Base-by-base conservation (phyloP, 2,329 filamentous ascomycete species). In the Beauveria sp. region DNA sequence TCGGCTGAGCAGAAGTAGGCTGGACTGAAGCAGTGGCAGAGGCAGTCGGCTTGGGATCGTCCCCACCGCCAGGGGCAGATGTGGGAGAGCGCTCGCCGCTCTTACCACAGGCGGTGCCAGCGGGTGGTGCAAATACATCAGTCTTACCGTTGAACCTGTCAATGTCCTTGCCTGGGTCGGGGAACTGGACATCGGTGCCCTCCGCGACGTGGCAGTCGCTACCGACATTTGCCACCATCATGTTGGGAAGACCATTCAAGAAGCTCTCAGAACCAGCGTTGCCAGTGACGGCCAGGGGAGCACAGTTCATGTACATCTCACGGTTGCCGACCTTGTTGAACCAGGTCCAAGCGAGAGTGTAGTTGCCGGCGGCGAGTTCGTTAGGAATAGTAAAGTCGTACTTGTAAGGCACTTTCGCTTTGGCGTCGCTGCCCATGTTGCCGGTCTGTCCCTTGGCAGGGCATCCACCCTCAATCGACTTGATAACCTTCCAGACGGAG, bases 281-380 rank as follows among this genome's bases (percentile, higher is more conserved):
- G 9, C 83, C 83, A 0, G 83, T 84, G 26, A 97, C 80, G 0
- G 79, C 82, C 53, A 96, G 73, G 0, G 90, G 85, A 0, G 89
- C 91, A 67, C 93, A 99, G 81, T 96, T 96, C 92, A 96, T 96
- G 81, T 97, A 97, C 82, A 96, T 91, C 72, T 97, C 94, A 1
- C 92, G 87, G 77, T 96, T 96, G 3, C 94, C 94, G 10, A 96
- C 70, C 63, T 88, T 89, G 79, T 97, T 97, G 75, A 96, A 85
- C 94, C 94, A 97, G 0, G 91, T 91, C 92, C 92, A 97, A 0
- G 91, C 91, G 5, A 97, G 79, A 0, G 87, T 90, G 28, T 89
- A 92, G 46, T 92, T 82, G 4, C 93, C 94, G 1, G 86, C 77
- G 9, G 87, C 84, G 52, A 97, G 81, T 24, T 86, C 83, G 0